These are phyloP conservation scores for Fusarium foetens DNA, from an alignment of 2,329 filamentous ascomycete species.

Conservation along the genomic window DNA sequence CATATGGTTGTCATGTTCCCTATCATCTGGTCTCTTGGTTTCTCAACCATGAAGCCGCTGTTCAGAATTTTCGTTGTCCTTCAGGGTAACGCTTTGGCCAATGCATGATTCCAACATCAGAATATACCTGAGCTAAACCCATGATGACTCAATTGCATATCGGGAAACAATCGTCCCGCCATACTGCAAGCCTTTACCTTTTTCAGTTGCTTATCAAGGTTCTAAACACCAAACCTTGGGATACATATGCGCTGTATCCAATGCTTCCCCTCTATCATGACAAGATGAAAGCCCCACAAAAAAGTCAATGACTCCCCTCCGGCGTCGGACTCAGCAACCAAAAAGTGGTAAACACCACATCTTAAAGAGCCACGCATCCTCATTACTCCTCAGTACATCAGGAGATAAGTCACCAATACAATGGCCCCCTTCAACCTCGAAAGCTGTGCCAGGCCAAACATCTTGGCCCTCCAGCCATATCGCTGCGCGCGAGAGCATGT, in stretches of 20 bases:
- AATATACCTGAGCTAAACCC: neutral
- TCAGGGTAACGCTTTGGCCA: neutral
- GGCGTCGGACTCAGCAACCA: conserved; percentile 35
- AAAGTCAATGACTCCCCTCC: conserved; percentile 42
- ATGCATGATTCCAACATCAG: neutral
- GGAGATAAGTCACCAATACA: conserved; percentile 16
- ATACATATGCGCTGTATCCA: neutral
- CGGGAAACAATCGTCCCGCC: neutral
- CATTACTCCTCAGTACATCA: neutral
- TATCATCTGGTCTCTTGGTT: neutral
- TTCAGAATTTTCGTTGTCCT: neutral
- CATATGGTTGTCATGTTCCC: neutral
- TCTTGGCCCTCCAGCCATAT: conserved; percentile 80
- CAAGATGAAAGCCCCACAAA: conserved; percentile 32
- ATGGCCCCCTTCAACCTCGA: conserved; percentile 77
- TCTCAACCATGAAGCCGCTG: neutral
- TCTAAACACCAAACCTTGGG: neutral
- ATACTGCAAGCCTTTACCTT: neutral
- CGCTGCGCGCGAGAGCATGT: conserved; percentile 83
- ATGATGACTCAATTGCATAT: neutral
- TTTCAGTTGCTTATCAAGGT: neutral
- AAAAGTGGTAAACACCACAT: conserved; percentile 16
- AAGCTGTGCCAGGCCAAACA: conserved; percentile 80
- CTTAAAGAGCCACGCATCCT: conserved; percentile 20
- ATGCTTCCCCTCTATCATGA: neutral